phyloP scores from a whole-genome alignment of 2,329 filamentous ascomycete genomes.

The Huntiella omanensis region DNA sequence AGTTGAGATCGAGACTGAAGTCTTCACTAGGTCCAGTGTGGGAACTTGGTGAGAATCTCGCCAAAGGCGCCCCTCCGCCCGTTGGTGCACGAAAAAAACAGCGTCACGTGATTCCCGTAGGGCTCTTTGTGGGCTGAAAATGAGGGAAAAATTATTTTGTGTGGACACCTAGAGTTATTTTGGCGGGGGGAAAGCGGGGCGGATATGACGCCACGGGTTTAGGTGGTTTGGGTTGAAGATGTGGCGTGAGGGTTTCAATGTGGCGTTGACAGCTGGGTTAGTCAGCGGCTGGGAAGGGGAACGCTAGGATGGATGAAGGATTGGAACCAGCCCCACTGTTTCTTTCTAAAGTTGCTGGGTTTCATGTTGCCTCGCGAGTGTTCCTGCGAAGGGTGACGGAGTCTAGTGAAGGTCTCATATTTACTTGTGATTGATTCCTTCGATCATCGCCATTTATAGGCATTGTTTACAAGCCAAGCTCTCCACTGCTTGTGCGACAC shows the following conservation, averaged over 20 bases:
- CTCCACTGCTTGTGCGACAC: no score
- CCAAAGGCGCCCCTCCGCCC: constrained; percentile 6
- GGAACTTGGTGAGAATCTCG: constrained; percentile 12
- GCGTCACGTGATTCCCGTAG: constrained; percentile 9
- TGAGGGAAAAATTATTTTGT: constrained; percentile 7
- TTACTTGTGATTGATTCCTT: no score
- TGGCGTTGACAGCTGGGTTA: no score
- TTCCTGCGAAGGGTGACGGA: background rate
- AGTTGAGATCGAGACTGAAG: constrained; percentile 12
- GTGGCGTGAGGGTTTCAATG: no score
- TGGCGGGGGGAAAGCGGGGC: constrained; percentile 5
- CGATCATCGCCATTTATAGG: no score
- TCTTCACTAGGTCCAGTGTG: constrained; percentile 11
- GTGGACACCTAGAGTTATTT: constrained; percentile 1
- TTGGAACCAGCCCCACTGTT: background rate
- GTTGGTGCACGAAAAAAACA: constrained; percentile 10
- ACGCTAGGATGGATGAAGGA: no score
- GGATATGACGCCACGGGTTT: no score
- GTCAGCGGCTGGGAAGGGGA: no score
- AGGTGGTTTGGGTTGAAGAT: no score
- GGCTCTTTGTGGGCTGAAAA: constrained; percentile 11
- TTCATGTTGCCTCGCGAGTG: no score
- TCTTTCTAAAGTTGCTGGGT: background rate
- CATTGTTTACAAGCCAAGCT: no score
- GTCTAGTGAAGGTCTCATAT: no score